These are phyloP conservation scores for Pestalotiopsis fici DNA, from an alignment of 2,329 filamentous ascomycete genomes.

Conservation along the genomic window DNA sequence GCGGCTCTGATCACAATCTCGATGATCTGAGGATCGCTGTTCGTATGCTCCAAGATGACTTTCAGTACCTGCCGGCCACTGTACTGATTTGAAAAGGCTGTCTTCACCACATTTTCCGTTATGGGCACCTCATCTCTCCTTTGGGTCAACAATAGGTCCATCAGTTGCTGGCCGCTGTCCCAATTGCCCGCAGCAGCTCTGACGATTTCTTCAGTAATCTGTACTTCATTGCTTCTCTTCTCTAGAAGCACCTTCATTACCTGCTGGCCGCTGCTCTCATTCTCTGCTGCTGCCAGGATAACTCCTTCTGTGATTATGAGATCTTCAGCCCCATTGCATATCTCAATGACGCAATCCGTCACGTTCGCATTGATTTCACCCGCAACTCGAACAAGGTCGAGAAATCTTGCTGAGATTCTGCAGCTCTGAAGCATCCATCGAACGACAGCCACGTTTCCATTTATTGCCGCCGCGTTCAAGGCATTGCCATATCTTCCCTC, in stretches of 20 bases:
- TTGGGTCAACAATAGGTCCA: neutral
- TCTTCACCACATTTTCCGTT: neutral
- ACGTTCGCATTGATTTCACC: neutral
- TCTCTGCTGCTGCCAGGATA: neutral
- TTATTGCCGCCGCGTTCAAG: neutral
- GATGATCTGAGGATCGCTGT: neutral
- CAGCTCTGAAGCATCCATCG: neutral
- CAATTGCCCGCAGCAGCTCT: neutral
- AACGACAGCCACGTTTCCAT: neutral
- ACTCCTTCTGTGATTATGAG: neutral
- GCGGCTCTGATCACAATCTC: neutral
- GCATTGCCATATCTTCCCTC: neutral
- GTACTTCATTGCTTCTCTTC: neutral
- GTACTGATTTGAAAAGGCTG: neutral
- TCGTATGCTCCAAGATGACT: neutral
- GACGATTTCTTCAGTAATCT: neutral
- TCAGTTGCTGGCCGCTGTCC: neutral
- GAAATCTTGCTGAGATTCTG: neutral
- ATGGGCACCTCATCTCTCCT: neutral
- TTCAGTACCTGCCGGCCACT: neutral
- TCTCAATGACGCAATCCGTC: neutral
- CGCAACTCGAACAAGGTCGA: neutral
- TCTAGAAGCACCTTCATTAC: constrained; percentile 6
- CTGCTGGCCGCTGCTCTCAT: neutral
- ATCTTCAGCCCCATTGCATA: neutral